These are phyloP conservation scores for Exserohilum rostratum DNA, from an alignment of 2,329 filamentous ascomycete genomes.

Conservation along the genomic window DNA sequence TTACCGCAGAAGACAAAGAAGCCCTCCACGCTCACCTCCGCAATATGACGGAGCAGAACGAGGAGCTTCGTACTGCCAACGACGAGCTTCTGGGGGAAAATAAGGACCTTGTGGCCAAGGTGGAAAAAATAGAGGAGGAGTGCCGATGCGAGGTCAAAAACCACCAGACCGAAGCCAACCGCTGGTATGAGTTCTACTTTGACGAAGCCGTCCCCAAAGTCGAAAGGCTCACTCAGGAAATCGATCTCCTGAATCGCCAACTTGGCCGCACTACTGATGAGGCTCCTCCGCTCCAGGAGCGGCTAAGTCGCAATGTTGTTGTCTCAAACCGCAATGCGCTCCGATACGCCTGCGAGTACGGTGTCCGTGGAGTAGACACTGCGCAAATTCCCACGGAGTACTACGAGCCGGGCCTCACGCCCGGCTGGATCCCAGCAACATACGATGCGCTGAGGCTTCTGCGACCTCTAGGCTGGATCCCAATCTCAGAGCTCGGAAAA, in stretches of 20 bases:
- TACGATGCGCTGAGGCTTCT: slow-evolving; percentile 4
- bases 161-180: neutral
- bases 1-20: neutral
- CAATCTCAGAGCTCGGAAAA: neutral
- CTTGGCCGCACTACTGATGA: neutral
- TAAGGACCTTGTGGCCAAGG: neutral
- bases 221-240: neutral
- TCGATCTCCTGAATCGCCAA: slow-evolving; percentile 1
- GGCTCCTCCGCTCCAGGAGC: neutral
- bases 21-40: neutral
- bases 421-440: neutral
- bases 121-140: neutral
- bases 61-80: neutral
- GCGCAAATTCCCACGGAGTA: neutral
- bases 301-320: neutral
- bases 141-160: neutral
- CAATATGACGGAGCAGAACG: neutral
- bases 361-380: neutral
- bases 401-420: neutral
- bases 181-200: neutral
- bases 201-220: slow-evolving; percentile 1
- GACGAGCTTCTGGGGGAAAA: neutral
- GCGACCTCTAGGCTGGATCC: slow-evolving; percentile 3
- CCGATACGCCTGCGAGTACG: neutral
- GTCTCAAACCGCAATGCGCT: slow-evolving; percentile 1